Evolutionary conservation across 345 rosid genomes (phyloP).

Genomic region (Cardamine occulta): DNA sequence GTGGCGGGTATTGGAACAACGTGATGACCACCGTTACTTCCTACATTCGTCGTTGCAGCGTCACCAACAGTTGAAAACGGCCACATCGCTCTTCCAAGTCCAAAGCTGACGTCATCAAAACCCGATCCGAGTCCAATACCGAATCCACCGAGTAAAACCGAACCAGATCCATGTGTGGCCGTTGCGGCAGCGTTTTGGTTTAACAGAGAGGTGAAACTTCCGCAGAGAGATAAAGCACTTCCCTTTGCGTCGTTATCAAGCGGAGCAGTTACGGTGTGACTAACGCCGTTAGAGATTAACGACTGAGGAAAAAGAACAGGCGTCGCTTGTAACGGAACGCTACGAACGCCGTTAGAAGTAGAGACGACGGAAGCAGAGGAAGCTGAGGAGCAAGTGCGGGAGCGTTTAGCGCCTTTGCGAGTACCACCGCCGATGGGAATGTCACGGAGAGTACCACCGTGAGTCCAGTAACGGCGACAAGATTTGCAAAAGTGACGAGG

Average conservation of each 20-base stretch:
- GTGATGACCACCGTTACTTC: constrained; percentile 39
- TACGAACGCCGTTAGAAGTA: constrained; percentile 17
- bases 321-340: constrained; percentile 50
- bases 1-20: constrained; percentile 48
- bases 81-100: constrained; percentile 84
- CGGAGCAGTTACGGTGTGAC: constrained; percentile 10
- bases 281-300: constrained; percentile 34
- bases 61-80: constrained; percentile 48
- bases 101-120: constrained; percentile 68
- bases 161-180: constrained; percentile 52
- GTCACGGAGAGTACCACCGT: constrained; percentile 82
- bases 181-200: constrained; percentile 51
- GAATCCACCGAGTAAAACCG: constrained; percentile 68
- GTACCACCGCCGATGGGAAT: constrained; percentile 93
- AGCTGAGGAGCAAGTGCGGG: constrained; percentile 51
- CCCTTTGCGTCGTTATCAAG: constrained; percentile 29
- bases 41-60: constrained; percentile 38
- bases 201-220: constrained; percentile 78
- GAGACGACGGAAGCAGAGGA: constrained; percentile 51
- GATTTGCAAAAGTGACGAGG: constrained; percentile 97
- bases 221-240: constrained; percentile 42
- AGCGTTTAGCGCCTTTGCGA: constrained; percentile 81
- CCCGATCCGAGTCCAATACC: constrained; percentile 71
- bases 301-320: constrained; percentile 59
- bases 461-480: constrained; percentile 99